Conservation (phyloP, 164 flowering plant genomes). For the Macadamia tetraphylla region DNA sequence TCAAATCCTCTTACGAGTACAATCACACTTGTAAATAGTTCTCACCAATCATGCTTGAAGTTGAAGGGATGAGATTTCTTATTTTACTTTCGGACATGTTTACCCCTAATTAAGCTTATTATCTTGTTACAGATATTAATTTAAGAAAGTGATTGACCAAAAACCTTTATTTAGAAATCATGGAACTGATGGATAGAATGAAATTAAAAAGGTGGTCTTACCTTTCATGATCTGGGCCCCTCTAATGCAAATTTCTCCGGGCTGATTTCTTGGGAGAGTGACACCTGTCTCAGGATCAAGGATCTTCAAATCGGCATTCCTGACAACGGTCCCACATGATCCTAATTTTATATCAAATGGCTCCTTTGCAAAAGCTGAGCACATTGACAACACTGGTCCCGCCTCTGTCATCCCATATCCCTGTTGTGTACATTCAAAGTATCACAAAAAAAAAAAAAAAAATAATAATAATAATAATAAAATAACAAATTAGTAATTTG, state of each 20-base stretch:
- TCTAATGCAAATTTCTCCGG: slow-evolving; percentile 96
- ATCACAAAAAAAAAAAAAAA: neutral
- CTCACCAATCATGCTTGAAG: too few species aligned
- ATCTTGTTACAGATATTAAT: too few species aligned
- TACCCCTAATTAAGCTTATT: too few species aligned
- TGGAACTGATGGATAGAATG: too few species aligned
- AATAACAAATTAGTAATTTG: too few species aligned
- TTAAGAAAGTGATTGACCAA: too few species aligned
- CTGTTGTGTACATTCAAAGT: slow-evolving; percentile 24
- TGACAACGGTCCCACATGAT: slow-evolving; percentile 83
- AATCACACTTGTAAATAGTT: too few species aligned
- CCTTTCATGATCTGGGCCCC: slow-evolving; percentile 97
- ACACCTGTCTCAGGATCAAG: slow-evolving; percentile 62
- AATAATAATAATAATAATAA: too few species aligned
- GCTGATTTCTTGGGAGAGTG: slow-evolving; percentile 63
- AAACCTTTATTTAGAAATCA: too few species aligned
- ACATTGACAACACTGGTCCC: slow-evolving; percentile 86
- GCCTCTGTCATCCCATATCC: slow-evolving; percentile 99
- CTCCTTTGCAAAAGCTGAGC: slow-evolving; percentile 87
- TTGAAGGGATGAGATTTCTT: too few species aligned
- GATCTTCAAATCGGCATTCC: slow-evolving; percentile 89
- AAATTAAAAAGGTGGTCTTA: slow-evolving; percentile 9
- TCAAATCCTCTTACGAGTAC: too few species aligned
- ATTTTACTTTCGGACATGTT: too few species aligned
- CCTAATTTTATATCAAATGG: slow-evolving; percentile 81